Evolutionary conservation across 2,329 filamentous ascomycete genomes (phyloP).

Genomic region (Epichloe gansuensis): DNA sequence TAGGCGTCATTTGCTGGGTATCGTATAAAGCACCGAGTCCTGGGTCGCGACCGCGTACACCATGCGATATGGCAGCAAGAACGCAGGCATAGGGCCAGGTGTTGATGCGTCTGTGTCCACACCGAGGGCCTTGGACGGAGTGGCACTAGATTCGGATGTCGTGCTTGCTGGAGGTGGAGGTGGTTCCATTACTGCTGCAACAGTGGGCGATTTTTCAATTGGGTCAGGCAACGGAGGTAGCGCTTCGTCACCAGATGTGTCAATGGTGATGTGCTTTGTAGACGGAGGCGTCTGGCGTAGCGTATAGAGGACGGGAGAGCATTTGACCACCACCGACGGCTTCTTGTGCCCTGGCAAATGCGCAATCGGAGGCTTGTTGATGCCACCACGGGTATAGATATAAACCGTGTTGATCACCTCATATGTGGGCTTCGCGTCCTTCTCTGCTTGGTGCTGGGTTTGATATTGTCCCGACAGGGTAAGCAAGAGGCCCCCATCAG

Average conservation of each 20-base stretch:
- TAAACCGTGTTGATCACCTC: slow-evolving; percentile 96
- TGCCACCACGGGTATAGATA: slow-evolving; percentile 89
- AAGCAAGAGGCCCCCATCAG: slow-evolving; percentile 85
- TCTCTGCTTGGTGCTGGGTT: slow-evolving; percentile 53
- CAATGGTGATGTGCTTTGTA: slow-evolving; percentile 86
- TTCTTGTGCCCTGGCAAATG: slow-evolving; percentile 97
- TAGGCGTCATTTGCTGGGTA: slow-evolving; percentile 86
- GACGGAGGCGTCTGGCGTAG: slow-evolving; percentile 54
- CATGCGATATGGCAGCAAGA: slow-evolving; percentile 82
- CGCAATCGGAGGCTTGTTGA: slow-evolving; percentile 91
- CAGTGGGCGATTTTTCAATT: slow-evolving; percentile 47
- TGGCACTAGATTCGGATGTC: slow-evolving; percentile 34
- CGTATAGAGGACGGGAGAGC: slow-evolving; percentile 81
- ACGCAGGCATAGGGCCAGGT: slow-evolving; percentile 56
- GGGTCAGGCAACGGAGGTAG: slow-evolving; percentile 79
- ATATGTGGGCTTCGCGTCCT: slow-evolving; percentile 61
- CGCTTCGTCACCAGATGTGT: slow-evolving; percentile 77
- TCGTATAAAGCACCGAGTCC: slow-evolving; percentile 93
- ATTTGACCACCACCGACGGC: slow-evolving; percentile 88
- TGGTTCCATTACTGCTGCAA: slow-evolving; percentile 65
- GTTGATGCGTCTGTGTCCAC: slow-evolving; percentile 35
- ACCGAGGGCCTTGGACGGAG: slow-evolving; percentile 37
- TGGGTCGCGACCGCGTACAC: slow-evolving; percentile 96
- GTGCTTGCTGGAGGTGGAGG: slow-evolving; percentile 52
- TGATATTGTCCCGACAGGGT: slow-evolving; percentile 96